These are phyloP conservation scores for Discostella stelligera DNA, from an alignment of 352 stramenopile species.

Conservation along the genomic window DNA sequence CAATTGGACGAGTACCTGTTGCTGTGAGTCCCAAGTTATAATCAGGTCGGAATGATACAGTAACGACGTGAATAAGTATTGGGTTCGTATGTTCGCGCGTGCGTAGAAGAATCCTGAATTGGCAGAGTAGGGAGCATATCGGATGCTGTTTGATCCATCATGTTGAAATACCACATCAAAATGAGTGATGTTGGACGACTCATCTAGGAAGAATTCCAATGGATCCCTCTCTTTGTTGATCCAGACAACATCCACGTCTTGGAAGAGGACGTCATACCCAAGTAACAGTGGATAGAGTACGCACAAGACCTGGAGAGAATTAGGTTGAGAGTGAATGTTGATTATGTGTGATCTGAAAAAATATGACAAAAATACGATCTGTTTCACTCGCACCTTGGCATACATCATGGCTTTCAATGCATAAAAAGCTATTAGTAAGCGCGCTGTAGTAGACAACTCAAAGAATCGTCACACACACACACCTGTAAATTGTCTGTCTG, in stretches of 20 bases:
- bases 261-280: slow-evolving; percentile 66
- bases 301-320: slow-evolving; percentile 47
- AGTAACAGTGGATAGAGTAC: slow-evolving; percentile 56
- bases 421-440: not conserved
- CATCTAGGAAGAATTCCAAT: slow-evolving; percentile 68
- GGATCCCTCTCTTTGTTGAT: slow-evolving; percentile 24
- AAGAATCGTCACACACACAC: not conserved
- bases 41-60: slow-evolving; percentile 74
- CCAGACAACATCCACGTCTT: slow-evolving; percentile 66
- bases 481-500: slow-evolving; percentile 71
- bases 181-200: slow-evolving; percentile 47
- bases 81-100: slow-evolving; percentile 61
- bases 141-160: slow-evolving; percentile 64
- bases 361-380: no score
- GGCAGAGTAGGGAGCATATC: slow-evolving; percentile 73
- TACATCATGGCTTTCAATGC: slow-evolving; percentile 73
- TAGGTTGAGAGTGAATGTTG: not conserved
- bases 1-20: slow-evolving; percentile 69
- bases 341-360: no score
- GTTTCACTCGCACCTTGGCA: slow-evolving; percentile 61
- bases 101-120: slow-evolving; percentile 85
- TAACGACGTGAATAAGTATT: slow-evolving; percentile 72
- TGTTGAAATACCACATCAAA: slow-evolving; percentile 72
- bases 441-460: not conserved
- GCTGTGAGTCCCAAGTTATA: slow-evolving; percentile 68